Conservation (phyloP, 1,139 yeast species). For the Yamadazyma blattariae region DNA sequence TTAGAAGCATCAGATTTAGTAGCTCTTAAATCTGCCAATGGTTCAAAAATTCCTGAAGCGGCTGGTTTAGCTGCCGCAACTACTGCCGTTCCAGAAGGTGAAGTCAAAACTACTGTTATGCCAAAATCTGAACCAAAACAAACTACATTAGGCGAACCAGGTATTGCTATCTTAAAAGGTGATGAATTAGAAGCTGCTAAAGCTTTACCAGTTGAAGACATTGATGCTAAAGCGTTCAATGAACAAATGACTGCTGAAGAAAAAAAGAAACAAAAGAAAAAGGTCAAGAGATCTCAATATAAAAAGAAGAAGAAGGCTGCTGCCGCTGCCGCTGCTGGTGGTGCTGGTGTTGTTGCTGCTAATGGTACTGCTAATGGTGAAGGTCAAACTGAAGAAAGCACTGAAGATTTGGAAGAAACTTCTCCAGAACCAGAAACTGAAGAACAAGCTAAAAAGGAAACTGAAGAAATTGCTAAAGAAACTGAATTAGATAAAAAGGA, state of each 20-base stretch:
- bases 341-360: slow-evolving; percentile 14
- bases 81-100: slow-evolving; percentile 21
- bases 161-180: slow-evolving; percentile 41
- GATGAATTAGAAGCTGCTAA: slow-evolving; percentile 40
- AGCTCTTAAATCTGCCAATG: slow-evolving; percentile 22
- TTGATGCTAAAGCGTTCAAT: slow-evolving; percentile 48
- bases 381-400: slow-evolving; percentile 13
- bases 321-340: slow-evolving; percentile 42
- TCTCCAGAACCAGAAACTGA: slow-evolving; percentile 12
- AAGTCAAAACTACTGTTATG: slow-evolving; percentile 50
- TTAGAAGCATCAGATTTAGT: slow-evolving; percentile 42
- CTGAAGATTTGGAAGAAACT: slow-evolving; percentile 22
- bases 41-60: slow-evolving; percentile 57
- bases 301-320: slow-evolving; percentile 42
- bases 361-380: slow-evolving; percentile 13
- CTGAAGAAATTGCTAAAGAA: slow-evolving; percentile 1
- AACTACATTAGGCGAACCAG: slow-evolving; percentile 58
- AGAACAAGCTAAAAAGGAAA: slow-evolving; percentile 4
- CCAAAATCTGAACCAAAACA: slow-evolving; percentile 52
- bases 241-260: slow-evolving; percentile 38
- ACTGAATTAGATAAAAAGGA: slow-evolving; percentile 7
- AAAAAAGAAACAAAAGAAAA: slow-evolving; percentile 45
- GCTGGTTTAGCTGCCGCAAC: slow-evolving; percentile 35
- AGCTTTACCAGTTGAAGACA: slow-evolving; percentile 24
- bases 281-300: slow-evolving; percentile 46